Evolutionary conservation across 208 protist genomes (phyloP).

Genomic region (Leishmania aethiopica): DNA sequence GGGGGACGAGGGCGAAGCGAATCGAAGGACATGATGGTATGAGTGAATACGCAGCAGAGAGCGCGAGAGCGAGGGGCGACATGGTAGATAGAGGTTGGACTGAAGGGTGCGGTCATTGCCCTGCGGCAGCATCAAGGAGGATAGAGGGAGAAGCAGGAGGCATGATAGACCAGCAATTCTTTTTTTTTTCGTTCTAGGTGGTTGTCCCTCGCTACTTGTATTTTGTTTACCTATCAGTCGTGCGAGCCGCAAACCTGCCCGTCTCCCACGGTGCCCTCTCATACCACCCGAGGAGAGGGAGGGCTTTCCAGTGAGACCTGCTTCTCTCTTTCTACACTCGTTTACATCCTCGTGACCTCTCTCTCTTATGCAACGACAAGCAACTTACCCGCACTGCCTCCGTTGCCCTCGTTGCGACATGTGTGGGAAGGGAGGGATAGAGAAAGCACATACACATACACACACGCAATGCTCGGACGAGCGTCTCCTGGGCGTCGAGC

Average conservation of each 20-base stretch:
- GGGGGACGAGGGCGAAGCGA: not conserved
- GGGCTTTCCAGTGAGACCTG: not conserved
- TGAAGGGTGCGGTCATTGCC: not conserved
- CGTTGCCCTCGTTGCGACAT: not conserved
- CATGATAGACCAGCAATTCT: not conserved
- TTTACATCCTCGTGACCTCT: not conserved
- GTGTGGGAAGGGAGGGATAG: not conserved
- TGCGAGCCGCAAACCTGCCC: not conserved
- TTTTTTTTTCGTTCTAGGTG: conserved; percentile 2
- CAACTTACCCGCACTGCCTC: not conserved
- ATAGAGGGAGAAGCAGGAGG: not conserved
- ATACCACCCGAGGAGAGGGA: not conserved
- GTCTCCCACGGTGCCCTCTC: not conserved
- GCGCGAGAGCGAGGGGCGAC: not conserved
- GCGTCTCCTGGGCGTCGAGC: not conserved
- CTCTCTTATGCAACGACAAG: not conserved
- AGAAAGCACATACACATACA: not conserved
- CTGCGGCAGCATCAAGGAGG: not conserved
- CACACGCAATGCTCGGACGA: not conserved
- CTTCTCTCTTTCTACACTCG: not conserved
- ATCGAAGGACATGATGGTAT: not conserved
- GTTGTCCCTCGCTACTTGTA: not conserved
- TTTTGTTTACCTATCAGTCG: not conserved
- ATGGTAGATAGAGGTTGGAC: not conserved
- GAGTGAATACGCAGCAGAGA: not conserved